phyloP scores from a whole-genome alignment of 805 yeast genomes.

The Candida boleticola region DNA sequence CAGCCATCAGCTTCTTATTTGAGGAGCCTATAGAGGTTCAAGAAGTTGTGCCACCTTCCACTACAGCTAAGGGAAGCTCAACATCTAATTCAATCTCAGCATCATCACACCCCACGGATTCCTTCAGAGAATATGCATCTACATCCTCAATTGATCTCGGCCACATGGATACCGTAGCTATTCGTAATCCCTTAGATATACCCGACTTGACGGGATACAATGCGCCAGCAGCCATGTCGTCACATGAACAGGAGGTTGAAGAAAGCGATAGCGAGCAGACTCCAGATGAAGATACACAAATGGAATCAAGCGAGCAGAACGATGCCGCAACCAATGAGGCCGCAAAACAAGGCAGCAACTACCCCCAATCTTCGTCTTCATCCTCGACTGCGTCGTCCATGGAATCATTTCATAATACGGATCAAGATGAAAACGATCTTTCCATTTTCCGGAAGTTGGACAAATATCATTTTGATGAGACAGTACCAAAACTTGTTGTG shows the following conservation, averaged over 20 bases:
- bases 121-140: neutral
- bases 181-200: conserved; percentile 29
- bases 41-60: conserved; percentile 1
- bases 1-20: conserved; percentile 34
- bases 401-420: neutral
- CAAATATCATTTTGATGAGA: conserved; percentile 1
- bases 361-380: neutral
- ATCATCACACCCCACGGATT: neutral
- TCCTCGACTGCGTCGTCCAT: neutral
- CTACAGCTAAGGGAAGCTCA: neutral
- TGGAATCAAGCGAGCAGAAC: neutral
- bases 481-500: conserved; percentile 1
- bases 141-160: neutral
- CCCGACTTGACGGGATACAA: conserved; percentile 21
- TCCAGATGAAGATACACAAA: conserved; percentile 2
- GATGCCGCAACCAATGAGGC: neutral
- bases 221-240: neutral
- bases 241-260: neutral
- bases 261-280: conserved; percentile 3
- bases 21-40: conserved; percentile 23
- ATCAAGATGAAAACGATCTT: neutral
- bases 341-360: neutral
- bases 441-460: conserved; percentile 4
- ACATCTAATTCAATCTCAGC: neutral
- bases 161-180: conserved; percentile 18